Evolutionary conservation across 2,329 filamentous ascomycete species (phyloP).

Genomic region (Volutella citrinella): DNA sequence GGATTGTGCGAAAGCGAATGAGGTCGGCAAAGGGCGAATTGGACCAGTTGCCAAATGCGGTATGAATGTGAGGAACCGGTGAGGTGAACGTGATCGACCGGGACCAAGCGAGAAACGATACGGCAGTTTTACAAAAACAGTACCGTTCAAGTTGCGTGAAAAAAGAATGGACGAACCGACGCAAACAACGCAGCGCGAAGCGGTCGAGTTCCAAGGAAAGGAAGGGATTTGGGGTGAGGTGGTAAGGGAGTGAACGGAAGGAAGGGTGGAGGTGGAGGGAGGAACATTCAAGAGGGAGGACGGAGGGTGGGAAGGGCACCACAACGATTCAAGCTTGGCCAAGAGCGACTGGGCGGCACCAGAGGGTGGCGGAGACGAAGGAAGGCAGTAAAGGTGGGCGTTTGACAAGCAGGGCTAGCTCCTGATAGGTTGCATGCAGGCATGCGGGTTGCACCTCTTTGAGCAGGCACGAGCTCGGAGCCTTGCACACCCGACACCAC

Average conservation of each 20-base stretch:
- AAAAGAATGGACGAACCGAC: constrained; percentile 29
- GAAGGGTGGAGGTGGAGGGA: too few species aligned
- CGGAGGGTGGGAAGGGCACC: constrained; percentile 2
- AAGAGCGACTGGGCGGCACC: too few species aligned
- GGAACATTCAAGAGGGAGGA: too few species aligned
- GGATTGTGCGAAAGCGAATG: constrained; percentile 10
- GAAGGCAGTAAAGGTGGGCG: too few species aligned
- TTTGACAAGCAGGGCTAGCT: too few species aligned
- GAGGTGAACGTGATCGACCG: constrained; percentile 1
- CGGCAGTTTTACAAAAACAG: constrained; percentile 22
- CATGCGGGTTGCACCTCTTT: too few species aligned
- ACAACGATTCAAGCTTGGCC: constrained; percentile 1
- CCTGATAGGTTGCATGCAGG: too few species aligned
- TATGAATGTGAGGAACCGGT: constrained; percentile 13
- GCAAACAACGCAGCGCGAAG: constrained; percentile 18
- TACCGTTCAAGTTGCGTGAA: constrained; percentile 14
- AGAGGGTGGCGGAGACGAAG: too few species aligned
- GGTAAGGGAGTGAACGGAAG: constrained; percentile 12
- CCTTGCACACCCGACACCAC: too few species aligned
- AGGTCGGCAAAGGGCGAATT: constrained; percentile 14
- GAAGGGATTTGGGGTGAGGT: constrained; percentile 5
- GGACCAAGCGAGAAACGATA: neutral
- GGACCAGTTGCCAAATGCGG: constrained; percentile 25
- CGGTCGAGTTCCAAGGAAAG: constrained; percentile 19
- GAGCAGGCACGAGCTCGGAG: too few species aligned